These are phyloP conservation scores for Agroathelia rolfsii DNA, from an alignment of 1,284 basidiomycete genomes.

Conservation along the genomic window DNA sequence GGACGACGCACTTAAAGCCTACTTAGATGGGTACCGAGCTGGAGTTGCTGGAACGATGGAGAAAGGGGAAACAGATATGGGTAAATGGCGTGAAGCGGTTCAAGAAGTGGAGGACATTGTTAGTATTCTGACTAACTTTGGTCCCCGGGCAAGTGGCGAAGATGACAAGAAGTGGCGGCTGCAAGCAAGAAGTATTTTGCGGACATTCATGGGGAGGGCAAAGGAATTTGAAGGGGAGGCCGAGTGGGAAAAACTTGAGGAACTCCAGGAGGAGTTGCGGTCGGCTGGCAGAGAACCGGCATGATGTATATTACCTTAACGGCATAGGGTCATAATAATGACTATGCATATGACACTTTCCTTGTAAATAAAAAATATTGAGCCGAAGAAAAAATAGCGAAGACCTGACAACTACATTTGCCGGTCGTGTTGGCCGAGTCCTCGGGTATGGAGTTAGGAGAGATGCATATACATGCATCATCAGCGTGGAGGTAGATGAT, in stretches of 20 bases:
- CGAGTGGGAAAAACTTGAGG: constrained; percentile 69
- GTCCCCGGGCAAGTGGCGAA: constrained; percentile 56
- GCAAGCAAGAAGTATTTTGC: constrained; percentile 80
- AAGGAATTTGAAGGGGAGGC: constrained; percentile 81
- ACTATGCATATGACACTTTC: no score
- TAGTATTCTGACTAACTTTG: constrained; percentile 75
- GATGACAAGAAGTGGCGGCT: constrained; percentile 65
- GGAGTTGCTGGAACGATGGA: constrained; percentile 61
- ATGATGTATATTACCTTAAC: no score
- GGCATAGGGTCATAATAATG: no score
- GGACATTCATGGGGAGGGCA: constrained; percentile 80
- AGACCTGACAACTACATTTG: no score
- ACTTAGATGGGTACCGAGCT: constrained; percentile 76
- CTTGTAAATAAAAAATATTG: no score
- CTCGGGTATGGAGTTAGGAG: no score
- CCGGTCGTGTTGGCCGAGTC: no score
- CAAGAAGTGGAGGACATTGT: constrained; percentile 75
- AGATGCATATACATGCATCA: no score
- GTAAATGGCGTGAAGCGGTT: constrained; percentile 65
- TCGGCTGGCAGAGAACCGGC: no score
- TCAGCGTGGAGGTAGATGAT: no score
- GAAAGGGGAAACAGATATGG: constrained; percentile 54
- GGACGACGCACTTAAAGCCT: constrained; percentile 71
- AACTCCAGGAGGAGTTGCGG: constrained; percentile 47
- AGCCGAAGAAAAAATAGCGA: no score